Conservation (phyloP, 495 filamentous ascomycete genomes). For the Aspergillus nanangensis region DNA sequence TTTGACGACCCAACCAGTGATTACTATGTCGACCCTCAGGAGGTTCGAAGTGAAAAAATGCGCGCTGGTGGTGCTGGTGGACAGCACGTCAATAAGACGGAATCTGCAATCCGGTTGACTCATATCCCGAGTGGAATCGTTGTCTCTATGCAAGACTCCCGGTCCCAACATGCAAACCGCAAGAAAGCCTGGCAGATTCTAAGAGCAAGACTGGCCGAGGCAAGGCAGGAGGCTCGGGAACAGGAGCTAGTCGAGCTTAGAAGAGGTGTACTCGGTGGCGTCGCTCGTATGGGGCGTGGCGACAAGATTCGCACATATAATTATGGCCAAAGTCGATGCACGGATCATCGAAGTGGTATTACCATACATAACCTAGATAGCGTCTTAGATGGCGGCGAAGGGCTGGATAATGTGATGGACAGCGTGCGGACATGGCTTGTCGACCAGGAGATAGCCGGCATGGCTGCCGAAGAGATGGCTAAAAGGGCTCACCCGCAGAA, state of each 20-base stretch:
- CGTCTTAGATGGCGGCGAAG: constrained; percentile 69
- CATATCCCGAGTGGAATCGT: constrained; percentile 83
- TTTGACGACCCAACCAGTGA: constrained; percentile 81
- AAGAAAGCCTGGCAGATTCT: constrained; percentile 81
- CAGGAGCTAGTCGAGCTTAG: constrained; percentile 70
- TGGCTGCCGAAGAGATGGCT: constrained; percentile 48
- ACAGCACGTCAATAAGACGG: constrained; percentile 97
- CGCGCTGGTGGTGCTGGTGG: constrained; percentile 86
- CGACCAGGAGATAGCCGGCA: constrained; percentile 67
- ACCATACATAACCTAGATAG: constrained; percentile 78
- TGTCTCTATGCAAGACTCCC: constrained; percentile 86
- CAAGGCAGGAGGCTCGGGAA: constrained; percentile 76
- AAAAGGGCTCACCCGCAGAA: constrained; percentile 6
- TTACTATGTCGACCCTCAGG: constrained; percentile 81
- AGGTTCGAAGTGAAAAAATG: constrained; percentile 88
- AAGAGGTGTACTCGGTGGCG: constrained; percentile 69
- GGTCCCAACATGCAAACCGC: constrained; percentile 87
- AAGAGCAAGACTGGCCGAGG: constrained; percentile 77
- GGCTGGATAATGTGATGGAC: constrained; percentile 71
- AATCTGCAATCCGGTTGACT: constrained; percentile 89
- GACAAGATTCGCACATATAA: constrained; percentile 97
- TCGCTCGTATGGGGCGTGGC: constrained; percentile 75
- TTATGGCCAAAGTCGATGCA: constrained; percentile 87
- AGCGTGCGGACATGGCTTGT: constrained; percentile 76
- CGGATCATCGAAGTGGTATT: constrained; percentile 84